A percentile compares a stretch with the other conserved stretches of the same genome.
Conservation (phyloP, 192 early-diverging fungal genomes). For the Gaertneriomyces semiglobifer region DNA sequence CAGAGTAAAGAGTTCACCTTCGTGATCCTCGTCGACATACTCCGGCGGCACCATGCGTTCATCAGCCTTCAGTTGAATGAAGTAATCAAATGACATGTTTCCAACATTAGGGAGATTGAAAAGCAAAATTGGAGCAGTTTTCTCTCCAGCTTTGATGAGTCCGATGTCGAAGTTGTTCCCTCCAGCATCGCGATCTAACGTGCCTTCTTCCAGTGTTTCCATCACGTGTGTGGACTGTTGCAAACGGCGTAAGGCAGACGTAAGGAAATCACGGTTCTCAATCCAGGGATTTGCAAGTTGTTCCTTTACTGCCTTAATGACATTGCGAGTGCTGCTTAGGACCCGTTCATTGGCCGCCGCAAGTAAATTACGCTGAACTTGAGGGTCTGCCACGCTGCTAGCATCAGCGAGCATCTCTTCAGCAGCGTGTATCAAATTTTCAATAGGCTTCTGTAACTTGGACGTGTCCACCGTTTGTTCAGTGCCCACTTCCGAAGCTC, state of each 20-base stretch:
- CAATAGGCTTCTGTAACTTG: constrained; percentile 21
- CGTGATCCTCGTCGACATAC: constrained; percentile 13
- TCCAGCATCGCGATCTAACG: constrained; percentile 18
- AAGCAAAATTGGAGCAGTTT: constrained; percentile 35
- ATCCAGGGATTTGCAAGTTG: constrained; percentile 51
- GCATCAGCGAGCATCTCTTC: constrained; percentile 34
- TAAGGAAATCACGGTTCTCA: constrained; percentile 50
- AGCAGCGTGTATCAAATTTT: constrained; percentile 37
- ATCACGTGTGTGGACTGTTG: constrained; percentile 48
- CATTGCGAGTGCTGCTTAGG: constrained; percentile 41
- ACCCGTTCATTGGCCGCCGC: constrained; percentile 34
- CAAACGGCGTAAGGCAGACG: constrained; percentile 36
- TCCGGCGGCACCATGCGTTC: constrained; percentile 37
- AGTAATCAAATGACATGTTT: constrained; percentile 50
- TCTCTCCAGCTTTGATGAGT: constrained; percentile 41
- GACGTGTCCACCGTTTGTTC: not conserved
- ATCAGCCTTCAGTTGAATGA: constrained; percentile 31
- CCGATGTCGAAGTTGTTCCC: constrained; percentile 49
- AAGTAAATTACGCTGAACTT: constrained; percentile 30
- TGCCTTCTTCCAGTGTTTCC: constrained; percentile 33
- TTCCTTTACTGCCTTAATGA: constrained; percentile 52
- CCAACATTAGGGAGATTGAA: constrained; percentile 56
- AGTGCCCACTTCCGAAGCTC: not conserved
- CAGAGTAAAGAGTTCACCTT: constrained; percentile 36
- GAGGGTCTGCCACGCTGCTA: constrained; percentile 14